Conservation (phyloP, 2,329 filamentous ascomycete genomes). For the Exophiala xenobiotica region DNA sequence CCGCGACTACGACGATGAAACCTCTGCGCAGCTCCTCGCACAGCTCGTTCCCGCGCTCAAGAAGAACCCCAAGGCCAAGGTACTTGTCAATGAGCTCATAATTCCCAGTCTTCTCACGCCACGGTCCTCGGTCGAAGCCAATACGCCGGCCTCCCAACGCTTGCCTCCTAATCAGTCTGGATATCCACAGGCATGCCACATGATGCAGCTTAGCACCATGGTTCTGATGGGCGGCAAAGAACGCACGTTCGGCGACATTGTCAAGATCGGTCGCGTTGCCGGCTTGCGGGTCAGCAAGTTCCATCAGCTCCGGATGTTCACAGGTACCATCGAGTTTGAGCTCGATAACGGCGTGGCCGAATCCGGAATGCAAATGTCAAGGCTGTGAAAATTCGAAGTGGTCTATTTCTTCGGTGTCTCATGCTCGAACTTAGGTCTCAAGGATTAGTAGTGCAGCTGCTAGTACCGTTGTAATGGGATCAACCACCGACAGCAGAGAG, state of each 20-base stretch:
- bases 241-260: not conserved
- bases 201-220: not conserved
- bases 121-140: not conserved
- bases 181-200: not conserved
- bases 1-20: not conserved
- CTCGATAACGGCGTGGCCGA: not conserved
- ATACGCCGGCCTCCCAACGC: not conserved
- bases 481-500: too few relatives aligned
- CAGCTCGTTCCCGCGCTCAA: not conserved
- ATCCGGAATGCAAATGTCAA: not conserved
- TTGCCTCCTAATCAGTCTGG: not conserved
- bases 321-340: not conserved
- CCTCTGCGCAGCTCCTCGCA: not conserved
- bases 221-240: not conserved
- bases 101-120: not conserved
- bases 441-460: too few relatives aligned
- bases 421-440: too few relatives aligned
- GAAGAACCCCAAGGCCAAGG: not conserved
- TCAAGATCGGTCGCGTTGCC: not conserved
- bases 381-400: not conserved
- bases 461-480: too few relatives aligned
- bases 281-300: not conserved
- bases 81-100: not conserved
- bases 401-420: too few relatives aligned
- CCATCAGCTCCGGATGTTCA: conserved; percentile 2